Base-by-base conservation (phyloP, 108 stramenopile genomes). In the Cyclotella kingstonii region DNA sequence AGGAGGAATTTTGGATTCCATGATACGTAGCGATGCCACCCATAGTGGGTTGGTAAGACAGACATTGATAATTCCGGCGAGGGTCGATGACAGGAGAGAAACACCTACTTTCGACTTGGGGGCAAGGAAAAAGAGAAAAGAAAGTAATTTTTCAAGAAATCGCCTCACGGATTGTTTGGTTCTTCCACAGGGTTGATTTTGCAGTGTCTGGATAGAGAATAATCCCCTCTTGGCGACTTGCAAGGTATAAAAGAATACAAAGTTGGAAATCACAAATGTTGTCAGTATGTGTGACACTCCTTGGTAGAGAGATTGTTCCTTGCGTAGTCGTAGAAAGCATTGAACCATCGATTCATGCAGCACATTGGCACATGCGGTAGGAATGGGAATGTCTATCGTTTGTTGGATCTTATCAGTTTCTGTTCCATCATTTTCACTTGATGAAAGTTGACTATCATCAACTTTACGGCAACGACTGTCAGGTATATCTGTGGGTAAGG, bases 11-110 rank as follows among this genome's bases (percentile, higher is more conserved):
- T 82, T 74, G 19, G 62, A 57, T 35, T 76, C 69, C 41, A 87
- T 77, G 30, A 87, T 85, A 14, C 85, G 69, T 55, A 92, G 61
- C 50, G 85, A 87, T 22, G 82, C 82, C 3, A 92, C 91, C 91
- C 91, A 92, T 5, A 92, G 40, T 15, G 91, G 91, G 60, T 92
- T 92, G n/a, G 87, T 89, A 3, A 85, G 19, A 14, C 87, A 38
- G 18, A 92, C 91, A 60, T 92, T 92, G 46, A 84, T 61, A 15
- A 77, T 58, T 5, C 91, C 91, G 3, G 87, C 87, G 36, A 89
- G 19, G 29, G 80, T 76, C 18, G 83, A 86, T 4, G 87, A 48
- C 26, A 85, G 11, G 8, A 92, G 60, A 30, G 83, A 82, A 8
- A 43, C 48, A 15, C 47, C 36, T 40, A 70, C 63, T 40, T 59